Base-by-base conservation (phyloP, 805 yeast species). In the Candida morakotiae region DNA sequence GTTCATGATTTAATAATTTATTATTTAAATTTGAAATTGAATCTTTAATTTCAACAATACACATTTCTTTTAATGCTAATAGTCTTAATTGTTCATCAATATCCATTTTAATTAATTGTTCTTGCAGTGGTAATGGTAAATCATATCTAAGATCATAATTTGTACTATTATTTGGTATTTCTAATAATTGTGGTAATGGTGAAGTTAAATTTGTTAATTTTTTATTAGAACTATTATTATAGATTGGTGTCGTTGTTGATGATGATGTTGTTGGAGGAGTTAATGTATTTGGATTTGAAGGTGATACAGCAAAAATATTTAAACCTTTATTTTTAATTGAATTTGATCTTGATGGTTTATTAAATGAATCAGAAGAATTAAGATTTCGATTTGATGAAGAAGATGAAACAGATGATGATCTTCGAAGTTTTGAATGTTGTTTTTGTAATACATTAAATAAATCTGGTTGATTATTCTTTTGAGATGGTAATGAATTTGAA, bases 61-160 rank as follows among this genome's bases (percentile, higher is more conserved):
- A 74, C 75, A 80, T 75, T 52, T 83, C 93, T 49, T 81, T 83
- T 28, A 76, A 62, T 0, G 91, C 91, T 31, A 83, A 58, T 7
- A 70, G 60, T 43, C 86, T 68, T 34, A 83, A 57, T 34, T 79
- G 73, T 4, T 71, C 75, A 40, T 76, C 77, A 5, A 81, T 62
- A 28, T 69, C 77, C 39, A 58, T 36, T 6, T 34, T 36, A 7
- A 39, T 34, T 10, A 66, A 49, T 31, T 57, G 58, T 17, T 56
- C 62, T 18, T 50, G 41, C 18, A 52, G 55, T 4, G 70, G 70
- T 6, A 65, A 43, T 1, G 62, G 56, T 5, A 58, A 37, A 32
- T 62, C 67, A 29, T 45, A 56, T 25, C 49, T 50, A 18, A 47
- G 41, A 6, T 55, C 60, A n/a, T 30, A 16, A n/a, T n/a, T n/a